Evolutionary conservation across 257 asterid genomes (phyloP).

Genomic region (Cynanchum wilfordii): DNA sequence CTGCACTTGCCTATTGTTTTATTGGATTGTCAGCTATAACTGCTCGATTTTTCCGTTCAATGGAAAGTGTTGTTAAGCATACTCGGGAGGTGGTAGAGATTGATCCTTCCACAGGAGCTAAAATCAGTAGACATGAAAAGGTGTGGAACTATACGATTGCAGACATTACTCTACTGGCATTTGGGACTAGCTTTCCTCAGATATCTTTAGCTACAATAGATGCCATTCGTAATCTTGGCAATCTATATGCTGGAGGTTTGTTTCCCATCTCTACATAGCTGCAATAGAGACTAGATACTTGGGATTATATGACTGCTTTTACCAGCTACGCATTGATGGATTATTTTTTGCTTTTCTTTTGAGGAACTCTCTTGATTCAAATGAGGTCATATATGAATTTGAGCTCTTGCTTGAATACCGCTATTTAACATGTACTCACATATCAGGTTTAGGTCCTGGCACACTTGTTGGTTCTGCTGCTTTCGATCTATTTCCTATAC

Average conservation of each 20-base stretch:
- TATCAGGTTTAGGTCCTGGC: slow-evolving; percentile 92
- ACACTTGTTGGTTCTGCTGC: slow-evolving; percentile 99
- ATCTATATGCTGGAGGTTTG: slow-evolving; percentile 81
- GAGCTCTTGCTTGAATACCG: background rate
- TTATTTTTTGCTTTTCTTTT: background rate
- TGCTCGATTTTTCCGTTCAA: slow-evolving; percentile 81
- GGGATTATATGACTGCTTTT: background rate
- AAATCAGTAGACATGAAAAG: slow-evolving; percentile 43
- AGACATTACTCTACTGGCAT: slow-evolving; percentile 80
- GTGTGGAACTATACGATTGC: slow-evolving; percentile 94
- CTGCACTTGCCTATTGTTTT: slow-evolving; percentile 77
- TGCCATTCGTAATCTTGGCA: slow-evolving; percentile 78
- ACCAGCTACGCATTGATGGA: background rate
- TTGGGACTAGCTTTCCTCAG: slow-evolving; percentile 98
- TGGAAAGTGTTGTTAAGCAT: slow-evolving; percentile 89
- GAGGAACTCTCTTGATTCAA: background rate
- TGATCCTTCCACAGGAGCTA: slow-evolving; percentile 54
- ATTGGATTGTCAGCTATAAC: slow-evolving; percentile 89
- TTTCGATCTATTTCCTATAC: slow-evolving; percentile 93
- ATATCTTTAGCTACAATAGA: slow-evolving; percentile 93
- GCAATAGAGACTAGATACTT: background rate
- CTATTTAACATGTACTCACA: background rate
- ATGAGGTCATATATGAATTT: background rate
- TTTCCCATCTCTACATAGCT: slow-evolving; percentile 6
- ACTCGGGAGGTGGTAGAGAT: slow-evolving; percentile 51